Evolutionary conservation across 2,329 filamentous ascomycete species (phyloP), one percentile per base, ranked within the genome.

Genomic region (Aureobasidium sp.): DNA sequence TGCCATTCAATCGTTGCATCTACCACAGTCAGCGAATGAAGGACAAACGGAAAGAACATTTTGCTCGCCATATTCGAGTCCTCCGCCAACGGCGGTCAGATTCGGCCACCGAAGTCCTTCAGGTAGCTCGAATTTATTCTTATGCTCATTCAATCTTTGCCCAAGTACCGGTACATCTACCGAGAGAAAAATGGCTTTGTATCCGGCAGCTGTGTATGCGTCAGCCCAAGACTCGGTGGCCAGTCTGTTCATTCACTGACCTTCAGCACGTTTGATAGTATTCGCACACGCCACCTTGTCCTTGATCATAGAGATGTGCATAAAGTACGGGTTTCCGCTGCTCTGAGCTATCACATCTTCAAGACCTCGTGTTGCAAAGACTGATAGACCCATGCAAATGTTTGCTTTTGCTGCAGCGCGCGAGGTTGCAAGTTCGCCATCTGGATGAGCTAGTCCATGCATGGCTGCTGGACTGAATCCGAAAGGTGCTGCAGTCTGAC

Each of bases 111-210:
- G 68, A 64, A 79, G 72, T 45, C 74, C 73, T 14, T 74, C 70
- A 0, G 80, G 80, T 11, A 81, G 70, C 1, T 68, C 66, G 63
- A 81, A 82, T 40, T 75, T 72, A 63, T 82, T 81, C 9, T 79
- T 75, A 58, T 76, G 75, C 64, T 83, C 79, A 40, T 81, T 79
- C 14, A 80, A 67, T 0, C 81, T 74, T 22, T 75, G 74, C 0
- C 80, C 81, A 0, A 82, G 71, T 1, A 79, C 73, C 0, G 81
- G 80, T 0, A 75, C 73, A 62, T 83, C 81, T 0, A 82, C 78
- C 0, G 80, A 78, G 1, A 84, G 66, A 40, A 83, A 75, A 1
- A 82, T 66, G 0, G 80, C 80, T 62, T 79, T 78, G 67, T 78
- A 81, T 5, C 79, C 78, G 0, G 77, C 74, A 60, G 70, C 56